Evolutionary conservation across 352 stramenopile genomes (phyloP).

Genomic region (Phytophthora megakarya): DNA sequence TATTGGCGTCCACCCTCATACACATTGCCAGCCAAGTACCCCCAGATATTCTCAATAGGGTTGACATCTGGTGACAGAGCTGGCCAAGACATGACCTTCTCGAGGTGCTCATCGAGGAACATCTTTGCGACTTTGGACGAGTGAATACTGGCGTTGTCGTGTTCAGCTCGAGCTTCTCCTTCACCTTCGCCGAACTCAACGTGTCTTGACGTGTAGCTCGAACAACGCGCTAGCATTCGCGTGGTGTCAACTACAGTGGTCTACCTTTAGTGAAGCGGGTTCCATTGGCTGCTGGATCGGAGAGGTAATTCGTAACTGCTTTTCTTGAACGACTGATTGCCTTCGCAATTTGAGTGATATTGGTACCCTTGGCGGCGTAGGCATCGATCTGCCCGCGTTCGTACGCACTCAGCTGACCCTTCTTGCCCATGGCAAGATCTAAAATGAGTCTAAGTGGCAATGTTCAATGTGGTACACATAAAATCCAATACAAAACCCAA

Average conservation of each 20-base stretch:
- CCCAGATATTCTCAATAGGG: conserved; percentile 19
- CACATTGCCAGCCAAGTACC: neutral
- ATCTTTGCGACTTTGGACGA: neutral
- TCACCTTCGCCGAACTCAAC: conserved; percentile 7
- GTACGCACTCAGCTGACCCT: conserved; percentile 1
- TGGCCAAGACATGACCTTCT: conserved; percentile 4
- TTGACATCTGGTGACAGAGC: conserved; percentile 14
- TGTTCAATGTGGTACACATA: neutral
- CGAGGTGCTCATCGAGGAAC: conserved; percentile 3
- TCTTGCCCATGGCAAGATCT: neutral
- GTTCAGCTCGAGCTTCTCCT: conserved; percentile 1
- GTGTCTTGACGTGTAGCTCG: conserved; percentile 1
- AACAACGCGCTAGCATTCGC: neutral
- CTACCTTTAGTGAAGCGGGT: too few relatives aligned
- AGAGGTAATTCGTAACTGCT: too few relatives aligned
- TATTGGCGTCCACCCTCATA: conserved; percentile 8
- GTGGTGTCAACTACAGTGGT: neutral
- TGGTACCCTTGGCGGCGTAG: neutral
- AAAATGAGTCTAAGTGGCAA: too few relatives aligned
- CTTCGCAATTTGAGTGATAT: neutral
- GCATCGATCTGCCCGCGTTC: conserved; percentile 4
- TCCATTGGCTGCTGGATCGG: too few relatives aligned
- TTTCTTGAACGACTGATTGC: too few relatives aligned
- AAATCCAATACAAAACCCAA: too few relatives aligned
- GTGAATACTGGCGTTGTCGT: conserved; percentile 12